A percentile compares a stretch with the other conserved stretches of the same genome.
Evolutionary conservation across 345 rosid species (phyloP).

Genomic region (Gossypium longicalyx): DNA sequence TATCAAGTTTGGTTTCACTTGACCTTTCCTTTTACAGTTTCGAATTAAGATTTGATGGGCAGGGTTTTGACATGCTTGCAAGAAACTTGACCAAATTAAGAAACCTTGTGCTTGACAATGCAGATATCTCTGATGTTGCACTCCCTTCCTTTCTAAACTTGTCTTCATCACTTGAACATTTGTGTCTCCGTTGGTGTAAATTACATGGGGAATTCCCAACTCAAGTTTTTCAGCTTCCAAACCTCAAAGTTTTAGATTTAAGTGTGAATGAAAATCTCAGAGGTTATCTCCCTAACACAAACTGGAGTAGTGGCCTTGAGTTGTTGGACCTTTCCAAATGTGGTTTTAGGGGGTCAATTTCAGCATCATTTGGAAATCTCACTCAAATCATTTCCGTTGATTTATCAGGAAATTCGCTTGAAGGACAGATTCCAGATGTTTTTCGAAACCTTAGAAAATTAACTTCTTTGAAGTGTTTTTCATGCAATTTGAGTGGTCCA

Average conservation of each 20-base stretch:
- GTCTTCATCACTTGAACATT: background rate
- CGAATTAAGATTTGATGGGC: too few species aligned
- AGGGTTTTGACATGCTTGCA: too few species aligned
- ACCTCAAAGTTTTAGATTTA: background rate
- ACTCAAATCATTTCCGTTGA: background rate
- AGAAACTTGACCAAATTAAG: too few species aligned
- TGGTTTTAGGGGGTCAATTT: background rate
- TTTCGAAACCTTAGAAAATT: background rate
- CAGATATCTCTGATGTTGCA: too few species aligned
- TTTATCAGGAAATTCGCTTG: background rate
- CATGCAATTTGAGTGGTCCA: background rate
- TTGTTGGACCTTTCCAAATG: background rate
- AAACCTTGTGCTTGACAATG: too few species aligned
- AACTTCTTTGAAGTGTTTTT: background rate
- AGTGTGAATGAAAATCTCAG: background rate
- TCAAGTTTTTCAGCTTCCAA: background rate
- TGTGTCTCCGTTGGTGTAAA: rapidly evolving
- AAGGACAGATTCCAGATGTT: background rate
- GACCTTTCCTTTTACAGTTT: too few species aligned
- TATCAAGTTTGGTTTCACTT: too few species aligned
- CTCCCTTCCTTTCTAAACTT: too few species aligned
- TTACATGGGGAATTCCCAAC: background rate
- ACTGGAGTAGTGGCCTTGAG: background rate
- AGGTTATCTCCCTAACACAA: background rate
- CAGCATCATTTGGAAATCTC: background rate